Evolutionary conservation across 2,329 filamentous ascomycete species (phyloP), one percentile per base, ranked within the genome.

Genomic region (Colletotrichum sp.): DNA sequence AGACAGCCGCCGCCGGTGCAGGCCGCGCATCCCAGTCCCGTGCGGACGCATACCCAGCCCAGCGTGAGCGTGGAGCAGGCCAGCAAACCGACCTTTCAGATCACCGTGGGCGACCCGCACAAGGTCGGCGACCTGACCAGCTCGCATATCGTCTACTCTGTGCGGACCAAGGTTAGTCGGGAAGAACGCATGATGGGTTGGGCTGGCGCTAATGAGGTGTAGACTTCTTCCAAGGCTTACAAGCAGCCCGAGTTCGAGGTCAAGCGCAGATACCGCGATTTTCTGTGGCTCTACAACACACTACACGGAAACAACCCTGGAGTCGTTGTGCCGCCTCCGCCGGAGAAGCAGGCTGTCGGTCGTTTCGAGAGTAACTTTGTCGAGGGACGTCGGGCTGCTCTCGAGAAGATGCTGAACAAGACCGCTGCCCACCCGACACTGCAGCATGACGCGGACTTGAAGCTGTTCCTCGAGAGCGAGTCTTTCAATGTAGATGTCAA

Each of bases 341-440:
- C 97, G 1, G 97, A 99, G 86, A 99, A 99, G 88, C 97, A 99
- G 86, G 96, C 96, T 9, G 95, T 99, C 71, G 96, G 96, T 76
- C 93, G 97, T 52, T 99, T 99, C 82, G 96, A 99, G 85, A 95
- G 92, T 79, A 97, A 98, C 84, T 99, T 99, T 85, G 96, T 99
- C 77, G 97, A 99, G 85, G 95, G 95, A 58, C 90, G 97, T 80
- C 92, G 97, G 79, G 94, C 96, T 76, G 97, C 97, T 16, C 87
- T 99, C 74, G 97, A 99, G 86, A 95, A 97, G 83, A 99, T 99
- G 97, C 88, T 98, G 70, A 98, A 98, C 90, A 98, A 98, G 88
- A 97, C 93, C 75, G 95, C 96, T 4, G 91, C 92, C 13, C 97
- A 99, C 83, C 94, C 95, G 9, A 94, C 96, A 38, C 88, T 99